Percentiles rank a stretch among this genome's conserved stretches.
These are phyloP conservation scores for Amphicarpaea edgeworthii DNA, from an alignment of 306 rosid species.

Conservation along the genomic window DNA sequence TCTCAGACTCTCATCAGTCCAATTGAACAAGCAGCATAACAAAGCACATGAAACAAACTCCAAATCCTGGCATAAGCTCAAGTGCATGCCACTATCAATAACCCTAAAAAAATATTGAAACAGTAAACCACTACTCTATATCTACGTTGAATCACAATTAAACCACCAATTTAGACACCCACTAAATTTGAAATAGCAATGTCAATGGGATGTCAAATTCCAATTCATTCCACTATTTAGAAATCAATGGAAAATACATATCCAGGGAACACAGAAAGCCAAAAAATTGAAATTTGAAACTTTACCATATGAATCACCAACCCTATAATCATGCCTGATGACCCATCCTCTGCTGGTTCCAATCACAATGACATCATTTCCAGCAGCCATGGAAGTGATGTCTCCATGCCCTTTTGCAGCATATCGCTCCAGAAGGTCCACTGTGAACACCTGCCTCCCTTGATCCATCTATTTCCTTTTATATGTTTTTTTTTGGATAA, in stretches of 20 bases:
- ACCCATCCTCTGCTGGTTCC: constrained; percentile 98
- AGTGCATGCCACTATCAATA: constrained; percentile 29
- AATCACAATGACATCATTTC: constrained; percentile 87
- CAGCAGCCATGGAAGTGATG: constrained; percentile 89
- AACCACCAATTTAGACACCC: neutral
- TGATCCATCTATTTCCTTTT: constrained; percentile 66
- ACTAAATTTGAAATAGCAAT: neutral
- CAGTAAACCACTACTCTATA: constrained; percentile 8
- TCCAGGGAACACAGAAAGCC: neutral
- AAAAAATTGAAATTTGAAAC: constrained; percentile 15
- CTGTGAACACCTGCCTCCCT: constrained; percentile 85
- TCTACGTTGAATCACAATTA: constrained; percentile 16
- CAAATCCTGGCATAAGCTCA: constrained; percentile 27
- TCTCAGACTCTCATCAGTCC: constrained; percentile 39
- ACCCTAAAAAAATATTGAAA: neutral
- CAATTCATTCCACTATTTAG: constrained; percentile 1
- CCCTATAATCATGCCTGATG: constrained; percentile 89
- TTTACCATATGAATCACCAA: constrained; percentile 82
- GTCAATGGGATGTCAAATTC: constrained; percentile 17
- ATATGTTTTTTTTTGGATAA: neutral
- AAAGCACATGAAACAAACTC: constrained; percentile 28
- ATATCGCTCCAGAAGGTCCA: constrained; percentile 88
- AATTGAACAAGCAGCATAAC: constrained; percentile 26
- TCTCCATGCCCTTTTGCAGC: constrained; percentile 92
- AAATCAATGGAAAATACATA: neutral